Conservation (phyloP, 306 rosid genomes). For the Glycine tomentella region DNA sequence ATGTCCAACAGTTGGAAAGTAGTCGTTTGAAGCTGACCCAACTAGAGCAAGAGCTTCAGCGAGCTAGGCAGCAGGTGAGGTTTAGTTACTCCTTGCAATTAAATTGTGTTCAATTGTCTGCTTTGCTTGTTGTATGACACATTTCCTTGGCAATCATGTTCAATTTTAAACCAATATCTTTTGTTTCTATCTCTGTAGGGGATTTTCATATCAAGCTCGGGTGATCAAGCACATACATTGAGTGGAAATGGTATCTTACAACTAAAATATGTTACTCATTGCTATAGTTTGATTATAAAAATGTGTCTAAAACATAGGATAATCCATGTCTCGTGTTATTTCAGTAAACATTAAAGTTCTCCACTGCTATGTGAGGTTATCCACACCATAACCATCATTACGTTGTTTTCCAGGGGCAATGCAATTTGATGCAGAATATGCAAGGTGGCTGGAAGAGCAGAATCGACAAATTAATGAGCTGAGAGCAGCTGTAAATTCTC, state of each 20-base stretch:
- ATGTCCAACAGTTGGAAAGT: conserved; percentile 95
- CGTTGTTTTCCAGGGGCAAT: conserved; percentile 77
- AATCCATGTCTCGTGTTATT: conserved; percentile 25
- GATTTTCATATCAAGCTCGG: conserved; percentile 87
- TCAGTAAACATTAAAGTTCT: conserved; percentile 21
- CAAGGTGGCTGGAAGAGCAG: conserved; percentile 95
- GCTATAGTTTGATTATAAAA: conserved; percentile 36
- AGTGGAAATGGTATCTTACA: conserved; percentile 90
- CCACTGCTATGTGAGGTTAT: conserved; percentile 33
- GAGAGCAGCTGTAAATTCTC: conserved; percentile 94
- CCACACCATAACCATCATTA: conserved; percentile 41
- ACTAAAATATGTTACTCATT: conserved; percentile 38
- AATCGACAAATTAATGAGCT: conserved; percentile 88
- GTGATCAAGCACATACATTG: conserved; percentile 87
- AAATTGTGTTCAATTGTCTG: background rate
- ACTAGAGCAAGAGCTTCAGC: conserved; percentile 98
- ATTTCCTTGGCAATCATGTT: conserved; percentile 14
- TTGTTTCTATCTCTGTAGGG: conserved; percentile 63
- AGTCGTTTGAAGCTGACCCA: conserved; percentile 96
- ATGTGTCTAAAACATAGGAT: conserved; percentile 26
- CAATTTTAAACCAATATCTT: conserved; percentile 34
- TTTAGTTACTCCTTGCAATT: conserved; percentile 29
- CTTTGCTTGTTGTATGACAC: conserved; percentile 18
- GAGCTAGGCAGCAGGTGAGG: conserved; percentile 95
- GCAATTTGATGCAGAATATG: conserved; percentile 93